Evolutionary conservation across 2,329 filamentous ascomycete genomes (phyloP), one percentile per base, ranked within the genome.

Genomic region (Ophiostoma himal-ulmi): DNA sequence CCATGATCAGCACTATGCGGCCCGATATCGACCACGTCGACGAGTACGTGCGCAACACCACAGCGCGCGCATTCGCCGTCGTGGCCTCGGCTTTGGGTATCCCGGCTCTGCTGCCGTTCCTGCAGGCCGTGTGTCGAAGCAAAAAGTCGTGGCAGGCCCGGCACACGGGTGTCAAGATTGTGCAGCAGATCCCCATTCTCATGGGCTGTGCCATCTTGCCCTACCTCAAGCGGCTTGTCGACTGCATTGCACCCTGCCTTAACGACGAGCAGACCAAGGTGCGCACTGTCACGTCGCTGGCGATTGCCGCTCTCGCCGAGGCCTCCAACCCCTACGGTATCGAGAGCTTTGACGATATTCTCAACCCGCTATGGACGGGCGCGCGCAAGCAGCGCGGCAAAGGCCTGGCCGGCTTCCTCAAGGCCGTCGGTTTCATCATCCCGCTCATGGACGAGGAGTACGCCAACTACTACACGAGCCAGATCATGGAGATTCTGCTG

Each of bases 391-490:
- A 99, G 81, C 89, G 95, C 77, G 95, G 95, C 73, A 99, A 99
- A 79, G 94, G 94, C 76, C 85, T 99, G 64, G 94, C 95, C 34
- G 94, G 93, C 17, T 99, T 97, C 80, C 84, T 99, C 73, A 99
- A 99, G 82, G 95, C 95, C 66, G 94, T 99, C 62, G 95, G 95
- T 36, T 98, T 95, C 79, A 97, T 99, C 77, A 98, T 99, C 73
- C 95, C 95, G 5, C 86, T 99, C 69, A 99, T 99, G 95, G 95
- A 99, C 81, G 95, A 99, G 80, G 95, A 99, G 78, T 98, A 97
- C 79, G 94, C 95, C 80, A 98, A 97, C 79, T 99, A 99, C 82
- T 99, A 99, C 78, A 98, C 95, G 10, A 92, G 89, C 75, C 94
- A 99, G 80, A 97, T 99, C 76, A 98, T 99, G 94, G 95, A 98